Conservation (phyloP, 108 stramenopile genomes). For the Craspedostauros australis region DNA sequence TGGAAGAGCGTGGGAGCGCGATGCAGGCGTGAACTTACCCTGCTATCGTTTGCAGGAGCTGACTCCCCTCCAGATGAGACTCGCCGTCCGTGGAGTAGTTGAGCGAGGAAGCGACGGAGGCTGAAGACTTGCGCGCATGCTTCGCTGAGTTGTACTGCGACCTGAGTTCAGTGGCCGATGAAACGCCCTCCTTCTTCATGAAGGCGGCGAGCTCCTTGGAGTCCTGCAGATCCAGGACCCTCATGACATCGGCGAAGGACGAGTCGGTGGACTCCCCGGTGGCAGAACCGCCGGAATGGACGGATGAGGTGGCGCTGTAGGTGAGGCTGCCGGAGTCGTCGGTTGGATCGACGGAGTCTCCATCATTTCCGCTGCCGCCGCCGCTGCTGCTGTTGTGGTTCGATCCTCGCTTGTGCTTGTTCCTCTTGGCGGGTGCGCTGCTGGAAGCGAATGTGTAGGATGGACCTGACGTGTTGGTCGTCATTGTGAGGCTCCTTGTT, state of each 20-base stretch:
- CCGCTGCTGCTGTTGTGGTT: too few species aligned
- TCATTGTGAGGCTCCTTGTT: too few species aligned
- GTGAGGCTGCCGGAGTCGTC: constrained; percentile 29
- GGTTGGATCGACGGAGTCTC: constrained; percentile 12
- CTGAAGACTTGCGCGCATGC: too few species aligned
- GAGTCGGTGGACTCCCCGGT: constrained; percentile 39
- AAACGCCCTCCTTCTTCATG: constrained; percentile 18
- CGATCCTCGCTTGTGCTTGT: too few species aligned
- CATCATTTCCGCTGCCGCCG: too few species aligned
- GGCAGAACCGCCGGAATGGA: constrained; percentile 19
- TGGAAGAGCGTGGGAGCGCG: too few species aligned
- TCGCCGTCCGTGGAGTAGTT: constrained; percentile 35
- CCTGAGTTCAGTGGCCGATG: constrained; percentile 9
- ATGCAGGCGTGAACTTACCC: constrained; percentile 21
- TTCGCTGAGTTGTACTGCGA: constrained; percentile 2
- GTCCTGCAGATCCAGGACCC: constrained; percentile 41
- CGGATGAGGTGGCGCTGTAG: constrained; percentile 29
- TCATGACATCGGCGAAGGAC: constrained; percentile 47
- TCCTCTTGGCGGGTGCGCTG: too few species aligned
- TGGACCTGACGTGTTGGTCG: too few species aligned
- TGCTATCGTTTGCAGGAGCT: constrained; percentile 30
- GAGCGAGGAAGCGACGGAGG: constrained; percentile 28
- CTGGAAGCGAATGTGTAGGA: too few species aligned
- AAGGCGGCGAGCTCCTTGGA: constrained; percentile 22
- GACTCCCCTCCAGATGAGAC: constrained; percentile 18